Conservation (phyloP, 1,284 basidiomycete genomes). For the Cryptococcus sp. region DNA sequence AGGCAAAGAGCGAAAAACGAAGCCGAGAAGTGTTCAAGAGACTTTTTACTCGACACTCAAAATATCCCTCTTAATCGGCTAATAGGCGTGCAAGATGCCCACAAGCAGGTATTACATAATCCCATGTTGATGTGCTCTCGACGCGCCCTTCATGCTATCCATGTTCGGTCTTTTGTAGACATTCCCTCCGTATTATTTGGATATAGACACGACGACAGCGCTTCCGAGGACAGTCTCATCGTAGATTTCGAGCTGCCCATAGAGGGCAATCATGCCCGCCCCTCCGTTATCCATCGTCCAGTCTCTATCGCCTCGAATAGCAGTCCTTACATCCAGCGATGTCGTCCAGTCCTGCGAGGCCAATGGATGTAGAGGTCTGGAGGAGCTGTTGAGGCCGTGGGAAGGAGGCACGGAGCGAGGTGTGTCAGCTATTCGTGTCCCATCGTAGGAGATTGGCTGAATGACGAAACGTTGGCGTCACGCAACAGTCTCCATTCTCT, state of each 20-base stretch:
- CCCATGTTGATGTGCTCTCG: neutral
- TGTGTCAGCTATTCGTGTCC: slow-evolving; percentile 19
- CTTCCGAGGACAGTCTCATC: too few relatives aligned
- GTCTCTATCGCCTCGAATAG: slow-evolving; percentile 52
- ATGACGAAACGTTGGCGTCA: neutral
- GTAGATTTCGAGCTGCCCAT: too few relatives aligned
- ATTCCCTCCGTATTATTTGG: too few relatives aligned
- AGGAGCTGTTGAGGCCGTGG: slow-evolving; percentile 53
- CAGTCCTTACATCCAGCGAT: slow-evolving; percentile 50
- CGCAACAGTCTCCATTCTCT: slow-evolving; percentile 49
- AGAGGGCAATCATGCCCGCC: slow-evolving; percentile 41
- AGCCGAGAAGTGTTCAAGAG: neutral
- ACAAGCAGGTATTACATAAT: neutral
- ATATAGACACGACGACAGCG: too few relatives aligned
- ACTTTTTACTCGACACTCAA: neutral
- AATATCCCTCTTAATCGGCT: neutral
- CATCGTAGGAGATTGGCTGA: neutral
- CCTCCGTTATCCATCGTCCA: slow-evolving; percentile 50
- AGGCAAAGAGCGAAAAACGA: neutral
- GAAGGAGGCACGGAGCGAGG: slow-evolving; percentile 51
- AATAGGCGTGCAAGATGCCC: slow-evolving; percentile 1
- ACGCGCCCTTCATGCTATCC: too few relatives aligned
- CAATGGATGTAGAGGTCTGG: slow-evolving; percentile 52
- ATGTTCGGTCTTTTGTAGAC: too few relatives aligned
- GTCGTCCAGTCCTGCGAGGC: slow-evolving; percentile 48